These are phyloP conservation scores for Polyporus arcularius DNA, from an alignment of 768 basidiomycete species.

Conservation along the genomic window DNA sequence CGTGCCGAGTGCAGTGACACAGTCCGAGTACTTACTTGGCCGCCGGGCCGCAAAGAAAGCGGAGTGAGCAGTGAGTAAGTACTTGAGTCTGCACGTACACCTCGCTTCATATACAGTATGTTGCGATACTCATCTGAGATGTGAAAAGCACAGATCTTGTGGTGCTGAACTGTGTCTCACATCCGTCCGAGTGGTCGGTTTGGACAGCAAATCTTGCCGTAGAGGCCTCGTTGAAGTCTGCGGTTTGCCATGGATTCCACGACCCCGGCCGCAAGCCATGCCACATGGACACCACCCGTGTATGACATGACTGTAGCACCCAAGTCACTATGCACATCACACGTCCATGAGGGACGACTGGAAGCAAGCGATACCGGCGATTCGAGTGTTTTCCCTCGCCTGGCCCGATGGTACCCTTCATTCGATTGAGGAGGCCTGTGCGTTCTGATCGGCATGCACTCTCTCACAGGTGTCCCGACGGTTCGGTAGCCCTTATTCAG, in stretches of 20 bases:
- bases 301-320: constrained; percentile 9
- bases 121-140: no score
- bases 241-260: not conserved
- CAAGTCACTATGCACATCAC: not conserved
- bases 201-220: no score
- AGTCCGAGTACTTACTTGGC: no score
- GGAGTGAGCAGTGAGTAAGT: no score
- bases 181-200: no score
- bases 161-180: no score
- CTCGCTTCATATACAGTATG: no score
- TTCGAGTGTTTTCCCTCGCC: constrained; percentile 44
- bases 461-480: constrained; percentile 69
- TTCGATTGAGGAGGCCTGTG: not conserved
- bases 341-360: not conserved
- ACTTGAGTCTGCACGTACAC: no score
- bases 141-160: no score
- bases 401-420: constrained; percentile 51
- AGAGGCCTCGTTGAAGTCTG: not conserved
- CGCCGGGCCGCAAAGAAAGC: no score
- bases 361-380: not conserved
- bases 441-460: not conserved
- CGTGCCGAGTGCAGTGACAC: no score
- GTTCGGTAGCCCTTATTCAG: constrained; percentile 63
- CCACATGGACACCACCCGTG: constrained; percentile 10
- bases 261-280: not conserved